A percentile compares a stretch with the other conserved stretches of the same genome.
These are phyloP conservation scores for Phytophthora brassicae DNA, from an alignment of 352 stramenopile species.

Conservation along the genomic window DNA sequence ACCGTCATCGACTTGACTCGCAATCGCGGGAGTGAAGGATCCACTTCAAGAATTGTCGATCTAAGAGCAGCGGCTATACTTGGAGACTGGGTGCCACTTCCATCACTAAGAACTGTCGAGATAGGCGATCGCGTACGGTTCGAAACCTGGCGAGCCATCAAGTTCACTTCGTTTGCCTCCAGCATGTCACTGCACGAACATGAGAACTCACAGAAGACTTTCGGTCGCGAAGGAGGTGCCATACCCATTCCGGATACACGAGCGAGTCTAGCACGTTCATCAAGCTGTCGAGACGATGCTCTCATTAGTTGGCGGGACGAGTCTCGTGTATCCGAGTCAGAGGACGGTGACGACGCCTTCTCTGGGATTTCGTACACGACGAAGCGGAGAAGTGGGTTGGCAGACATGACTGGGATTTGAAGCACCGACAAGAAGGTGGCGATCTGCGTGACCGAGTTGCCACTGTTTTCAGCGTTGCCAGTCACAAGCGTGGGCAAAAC, in stretches of 20 bases:
- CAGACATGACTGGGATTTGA: slow-evolving; percentile 68
- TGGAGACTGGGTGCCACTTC: slow-evolving; percentile 31
- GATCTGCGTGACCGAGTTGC: slow-evolving; percentile 43
- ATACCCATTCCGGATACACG: slow-evolving; percentile 65
- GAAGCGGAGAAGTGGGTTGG: slow-evolving; percentile 72
- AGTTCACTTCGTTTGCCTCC: slow-evolving; percentile 52
- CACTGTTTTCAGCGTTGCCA: slow-evolving; percentile 26
- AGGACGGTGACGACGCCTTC: slow-evolving; percentile 27
- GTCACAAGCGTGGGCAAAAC: slow-evolving; percentile 64
- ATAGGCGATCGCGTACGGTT: slow-evolving; percentile 38
- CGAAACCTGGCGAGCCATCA: slow-evolving; percentile 59
- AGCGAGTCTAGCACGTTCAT: slow-evolving; percentile 54
- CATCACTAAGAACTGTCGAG: slow-evolving; percentile 34
- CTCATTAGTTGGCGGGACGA: slow-evolving; percentile 34
- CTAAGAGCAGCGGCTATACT: slow-evolving; percentile 14
- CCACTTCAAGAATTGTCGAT: slow-evolving; percentile 18
- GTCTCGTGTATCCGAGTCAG: slow-evolving; percentile 23
- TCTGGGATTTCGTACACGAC: slow-evolving; percentile 84
- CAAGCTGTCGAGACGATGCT: slow-evolving; percentile 52
- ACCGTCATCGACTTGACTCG: slow-evolving; percentile 77
- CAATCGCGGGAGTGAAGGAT: slow-evolving; percentile 43
- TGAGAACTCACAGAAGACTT: slow-evolving; percentile 84
- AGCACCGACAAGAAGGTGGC: slow-evolving; percentile 80
- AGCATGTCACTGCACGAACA: slow-evolving; percentile 64
- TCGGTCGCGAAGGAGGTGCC: slow-evolving; percentile 51